phyloP scores from a whole-genome alignment of 768 basidiomycete genomes.

The Kondoa subrosea region DNA sequence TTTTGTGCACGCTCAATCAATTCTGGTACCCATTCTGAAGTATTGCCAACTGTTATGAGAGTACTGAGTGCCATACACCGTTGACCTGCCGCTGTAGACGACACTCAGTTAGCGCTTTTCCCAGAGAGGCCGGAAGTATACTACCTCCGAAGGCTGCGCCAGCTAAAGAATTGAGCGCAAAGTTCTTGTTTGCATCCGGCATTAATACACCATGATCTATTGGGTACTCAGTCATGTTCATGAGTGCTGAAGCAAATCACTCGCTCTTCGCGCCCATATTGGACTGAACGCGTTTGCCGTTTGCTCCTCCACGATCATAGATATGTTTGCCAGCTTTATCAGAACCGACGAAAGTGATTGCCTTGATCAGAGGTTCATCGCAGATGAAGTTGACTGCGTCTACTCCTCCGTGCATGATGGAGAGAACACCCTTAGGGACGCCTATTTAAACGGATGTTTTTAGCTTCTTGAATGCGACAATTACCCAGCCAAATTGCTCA shows the following conservation, averaged over 20 bases:
- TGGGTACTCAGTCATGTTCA: neutral
- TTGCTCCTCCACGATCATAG: slow-evolving; percentile 64
- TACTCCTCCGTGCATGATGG: slow-evolving; percentile 75
- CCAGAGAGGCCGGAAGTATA: neutral
- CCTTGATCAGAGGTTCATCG: slow-evolving; percentile 75
- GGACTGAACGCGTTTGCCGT: slow-evolving; percentile 72
- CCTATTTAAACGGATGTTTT: slow-evolving; percentile 13
- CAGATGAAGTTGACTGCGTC: slow-evolving; percentile 81
- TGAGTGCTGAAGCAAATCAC: slow-evolving; percentile 20
- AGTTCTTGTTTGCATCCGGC: slow-evolving; percentile 62
- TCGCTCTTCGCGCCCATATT: slow-evolving; percentile 92
- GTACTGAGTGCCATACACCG: slow-evolving; percentile 94
- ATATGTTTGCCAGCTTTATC: slow-evolving; percentile 87
- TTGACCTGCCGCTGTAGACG: slow-evolving; percentile 60
- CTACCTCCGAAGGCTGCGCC: slow-evolving; percentile 70
- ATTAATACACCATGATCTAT: slow-evolving; percentile 28
- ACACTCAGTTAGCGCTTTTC: neutral
- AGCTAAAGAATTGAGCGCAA: slow-evolving; percentile 74
- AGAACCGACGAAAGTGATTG: slow-evolving; percentile 91
- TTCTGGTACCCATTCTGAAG: slow-evolving; percentile 65
- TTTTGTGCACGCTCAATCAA: slow-evolving; percentile 61
- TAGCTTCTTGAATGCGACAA: neutral
- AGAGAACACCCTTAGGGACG: slow-evolving; percentile 55
- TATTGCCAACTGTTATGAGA: slow-evolving; percentile 58
- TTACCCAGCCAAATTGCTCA: slow-evolving; percentile 2